A percentile compares a stretch with the other conserved stretches of the same genome.
Conservation (phyloP, 768 basidiomycete species). For the Rubroboletus pulcherrimus region DNA sequence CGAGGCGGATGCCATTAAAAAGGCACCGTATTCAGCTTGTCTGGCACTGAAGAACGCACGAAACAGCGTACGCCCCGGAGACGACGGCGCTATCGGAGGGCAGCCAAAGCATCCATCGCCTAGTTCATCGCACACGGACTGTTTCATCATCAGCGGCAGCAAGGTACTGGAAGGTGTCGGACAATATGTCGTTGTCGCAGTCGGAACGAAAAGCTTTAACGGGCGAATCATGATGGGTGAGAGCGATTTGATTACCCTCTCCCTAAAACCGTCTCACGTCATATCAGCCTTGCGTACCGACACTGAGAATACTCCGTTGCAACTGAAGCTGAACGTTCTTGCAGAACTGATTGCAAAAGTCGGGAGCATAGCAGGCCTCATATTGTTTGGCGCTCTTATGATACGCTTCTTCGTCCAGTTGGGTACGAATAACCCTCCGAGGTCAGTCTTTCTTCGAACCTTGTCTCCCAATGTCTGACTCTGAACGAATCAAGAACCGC, state of each 20-base stretch:
- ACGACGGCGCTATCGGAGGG: conserved; percentile 27
- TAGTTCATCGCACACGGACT: conserved; percentile 64
- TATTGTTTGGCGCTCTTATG: conserved; percentile 82
- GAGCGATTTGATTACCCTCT: conserved; percentile 19
- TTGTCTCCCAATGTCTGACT: conserved; percentile 4
- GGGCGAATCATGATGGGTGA: conserved; percentile 97
- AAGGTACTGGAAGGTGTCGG: conserved; percentile 96
- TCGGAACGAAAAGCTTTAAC: conserved; percentile 91
- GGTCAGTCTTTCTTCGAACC: conserved; percentile 35
- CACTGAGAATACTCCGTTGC: conserved; percentile 86
- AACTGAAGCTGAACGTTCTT: conserved; percentile 88
- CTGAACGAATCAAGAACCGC: conserved; percentile 45
- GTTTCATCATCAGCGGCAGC: conserved; percentile 86
- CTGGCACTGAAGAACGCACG: conserved; percentile 45
- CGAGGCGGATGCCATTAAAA: conserved; percentile 94
- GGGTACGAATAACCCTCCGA: conserved; percentile 51
- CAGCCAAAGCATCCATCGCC: conserved; percentile 3
- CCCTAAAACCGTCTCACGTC: not conserved
- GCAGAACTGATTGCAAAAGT: conserved; percentile 94
- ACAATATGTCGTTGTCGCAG: conserved; percentile 85
- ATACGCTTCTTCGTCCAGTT: conserved; percentile 95
- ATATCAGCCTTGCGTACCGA: conserved; percentile 77
- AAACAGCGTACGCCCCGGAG: conserved; percentile 9
- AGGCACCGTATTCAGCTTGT: conserved; percentile 74
- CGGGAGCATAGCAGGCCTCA: conserved; percentile 75